Conservation (phyloP, 257 asterid genomes). For the Ilex aquifolium region DNA sequence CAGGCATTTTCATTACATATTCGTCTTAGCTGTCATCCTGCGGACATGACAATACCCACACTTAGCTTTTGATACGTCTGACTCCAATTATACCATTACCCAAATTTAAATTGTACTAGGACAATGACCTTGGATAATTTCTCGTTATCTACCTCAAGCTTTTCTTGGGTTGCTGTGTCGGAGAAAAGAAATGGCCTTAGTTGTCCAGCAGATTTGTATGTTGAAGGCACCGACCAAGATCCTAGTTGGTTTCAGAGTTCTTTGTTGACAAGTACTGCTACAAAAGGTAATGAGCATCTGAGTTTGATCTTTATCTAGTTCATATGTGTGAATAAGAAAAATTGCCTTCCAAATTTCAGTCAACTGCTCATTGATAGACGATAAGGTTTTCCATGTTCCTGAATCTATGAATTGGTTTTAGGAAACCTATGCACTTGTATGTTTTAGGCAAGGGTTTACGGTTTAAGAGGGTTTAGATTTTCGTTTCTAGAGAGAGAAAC, state of each 20-base stretch:
- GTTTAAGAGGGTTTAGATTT: no score
- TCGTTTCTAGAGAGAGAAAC: no score
- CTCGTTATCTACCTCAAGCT: slow-evolving; percentile 41
- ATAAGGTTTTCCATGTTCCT: no score
- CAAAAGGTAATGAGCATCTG: slow-evolving; percentile 54
- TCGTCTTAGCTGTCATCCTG: background rate
- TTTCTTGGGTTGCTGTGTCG: slow-evolving; percentile 98
- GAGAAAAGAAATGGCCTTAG: slow-evolving; percentile 65
- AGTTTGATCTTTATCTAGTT: no score
- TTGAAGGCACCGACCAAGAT: slow-evolving; percentile 99
- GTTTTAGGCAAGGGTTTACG: no score
- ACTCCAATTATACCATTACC: background rate
- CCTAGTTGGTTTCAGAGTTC: slow-evolving; percentile 99
- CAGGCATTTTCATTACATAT: background rate
- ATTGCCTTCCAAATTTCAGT: no score
- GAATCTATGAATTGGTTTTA: no score
- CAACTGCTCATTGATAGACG: no score
- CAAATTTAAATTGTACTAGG: background rate
- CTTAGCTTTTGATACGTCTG: background rate
- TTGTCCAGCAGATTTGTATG: slow-evolving; percentile 95
- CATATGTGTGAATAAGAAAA: no score
- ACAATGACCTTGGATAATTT: background rate
- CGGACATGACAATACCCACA: background rate
- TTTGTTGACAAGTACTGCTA: slow-evolving; percentile 85
- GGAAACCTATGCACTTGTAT: no score